Evolutionary conservation across 164 flowering plant species (phyloP), one percentile per base, ranked within the genome.

Genomic region (Echeveria elegans): DNA sequence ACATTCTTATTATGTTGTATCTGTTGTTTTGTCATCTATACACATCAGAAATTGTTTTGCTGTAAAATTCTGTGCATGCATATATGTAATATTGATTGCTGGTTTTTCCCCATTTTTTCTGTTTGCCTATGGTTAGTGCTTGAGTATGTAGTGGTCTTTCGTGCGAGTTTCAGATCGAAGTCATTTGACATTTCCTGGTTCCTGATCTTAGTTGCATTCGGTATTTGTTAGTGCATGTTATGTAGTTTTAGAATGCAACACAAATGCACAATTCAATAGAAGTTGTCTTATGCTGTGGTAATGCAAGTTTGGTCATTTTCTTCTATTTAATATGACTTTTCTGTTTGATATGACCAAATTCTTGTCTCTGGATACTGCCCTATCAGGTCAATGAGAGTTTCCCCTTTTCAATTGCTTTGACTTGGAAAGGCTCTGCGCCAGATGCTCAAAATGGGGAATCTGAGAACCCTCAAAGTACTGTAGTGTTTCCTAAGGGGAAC

Each of bases 391-490:
- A n/a, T n/a, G n/a, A n/a, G n/a, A n/a, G n/a, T n/a, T n/a, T n/a
- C n/a, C n/a, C n/a, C n/a, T n/a, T n/a, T n/a, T n/a, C n/a, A n/a
- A n/a, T n/a, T n/a, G n/a, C n/a, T n/a, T n/a, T n/a, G n/a, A n/a
- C n/a, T n/a, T 90, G 95, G 95, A 90, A 86, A 72, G 87, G 86
- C 24, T 62, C 87, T 69, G 77, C 82, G 6, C 74, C 86, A 24
- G 95, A 90, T 61, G 64, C 81, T 40, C 45, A 40, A 16, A 40
- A 6, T 5, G 89, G 85, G 63, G 75, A 74, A 30, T 75, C 76
- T 5, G 92, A 87, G 10, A 82, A 79, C 23, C 82, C 76, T 28
- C 93, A 86, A 66, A 82, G 76, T 67, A 83, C 86, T 36, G n/a
- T n/a, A n/a, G n/a, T n/a, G n/a, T n/a, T n/a, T n/a, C n/a, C n/a